A percentile compares a stretch with the other conserved stretches of the same genome.
These are phyloP conservation scores for Tulasnella sp. DNA, from an alignment of 768 basidiomycete species.

Conservation along the genomic window DNA sequence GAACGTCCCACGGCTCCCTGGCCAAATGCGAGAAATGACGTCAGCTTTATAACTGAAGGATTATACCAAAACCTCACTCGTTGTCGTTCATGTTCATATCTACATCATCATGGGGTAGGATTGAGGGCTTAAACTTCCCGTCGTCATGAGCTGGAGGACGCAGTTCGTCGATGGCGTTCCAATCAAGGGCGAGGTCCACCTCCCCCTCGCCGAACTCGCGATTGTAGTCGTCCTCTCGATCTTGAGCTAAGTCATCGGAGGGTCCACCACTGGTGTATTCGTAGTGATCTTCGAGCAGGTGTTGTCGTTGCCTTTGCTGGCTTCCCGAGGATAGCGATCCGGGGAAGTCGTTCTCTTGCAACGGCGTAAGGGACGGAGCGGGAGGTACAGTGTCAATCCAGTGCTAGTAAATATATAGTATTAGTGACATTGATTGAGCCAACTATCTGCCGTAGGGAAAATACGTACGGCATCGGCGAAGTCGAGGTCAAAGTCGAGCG, in stretches of 20 bases:
- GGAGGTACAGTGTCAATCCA: slow-evolving; percentile 1
- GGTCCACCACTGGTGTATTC: slow-evolving; percentile 12
- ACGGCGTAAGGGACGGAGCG: background rate
- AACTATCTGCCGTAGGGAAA: background rate
- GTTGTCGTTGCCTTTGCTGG: too few species aligned
- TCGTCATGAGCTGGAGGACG: background rate
- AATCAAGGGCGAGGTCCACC: background rate
- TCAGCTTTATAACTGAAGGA: too few species aligned
- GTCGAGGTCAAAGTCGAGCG: slow-evolving; percentile 24
- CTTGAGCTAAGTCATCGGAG: slow-evolving; percentile 12
- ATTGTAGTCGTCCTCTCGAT: background rate
- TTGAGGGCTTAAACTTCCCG: too few species aligned
- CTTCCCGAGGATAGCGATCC: too few species aligned
- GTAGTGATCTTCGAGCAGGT: background rate
- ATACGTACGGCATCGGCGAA: slow-evolving; percentile 17
- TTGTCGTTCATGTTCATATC: background rate
- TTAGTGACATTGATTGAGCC: background rate
- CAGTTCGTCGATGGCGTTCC: background rate
- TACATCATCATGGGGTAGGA: background rate
- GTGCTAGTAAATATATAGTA: background rate
- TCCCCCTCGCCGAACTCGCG: slow-evolving; percentile 11
- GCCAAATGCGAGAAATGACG: too few species aligned
- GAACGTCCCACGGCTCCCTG: too few species aligned
- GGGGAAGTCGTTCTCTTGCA: background rate
- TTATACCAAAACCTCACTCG: background rate